These are phyloP conservation scores for Alternaria hordeiaustralica DNA, from an alignment of 2,329 filamentous ascomycete species.

Conservation along the genomic window DNA sequence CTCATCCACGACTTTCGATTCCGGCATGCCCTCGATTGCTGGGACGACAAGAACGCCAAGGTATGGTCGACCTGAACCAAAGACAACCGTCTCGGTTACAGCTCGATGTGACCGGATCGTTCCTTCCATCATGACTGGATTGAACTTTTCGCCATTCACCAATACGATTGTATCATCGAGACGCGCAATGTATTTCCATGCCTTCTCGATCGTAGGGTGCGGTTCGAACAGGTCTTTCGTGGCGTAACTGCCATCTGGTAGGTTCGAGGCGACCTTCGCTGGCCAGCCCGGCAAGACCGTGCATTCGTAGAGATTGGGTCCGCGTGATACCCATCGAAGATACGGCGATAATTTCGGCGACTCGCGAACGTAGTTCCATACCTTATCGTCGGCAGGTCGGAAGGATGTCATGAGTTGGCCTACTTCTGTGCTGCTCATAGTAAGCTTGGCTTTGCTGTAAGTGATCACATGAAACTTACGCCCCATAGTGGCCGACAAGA, in stretches of 20 bases:
- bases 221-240: constrained; percentile 55
- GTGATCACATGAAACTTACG: constrained; percentile 41
- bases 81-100: constrained; percentile 64
- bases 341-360: constrained; percentile 51
- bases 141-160: constrained; percentile 59
- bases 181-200: constrained; percentile 56
- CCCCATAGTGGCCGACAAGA: constrained; percentile 64
- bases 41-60: constrained; percentile 64
- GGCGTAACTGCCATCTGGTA: constrained; percentile 26
- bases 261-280: constrained; percentile 39
- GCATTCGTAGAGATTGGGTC: constrained; percentile 50
- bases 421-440: constrained; percentile 60
- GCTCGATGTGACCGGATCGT: constrained; percentile 59
- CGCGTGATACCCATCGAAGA: constrained; percentile 49
- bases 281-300: constrained; percentile 47
- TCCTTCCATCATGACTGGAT: constrained; percentile 60
- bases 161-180: constrained; percentile 57
- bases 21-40: neutral
- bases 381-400: constrained; percentile 59
- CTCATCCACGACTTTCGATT: constrained; percentile 42
- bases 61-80: constrained; percentile 60
- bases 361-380: constrained; percentile 66
- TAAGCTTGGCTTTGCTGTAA: neutral
- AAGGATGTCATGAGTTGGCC: constrained; percentile 70
- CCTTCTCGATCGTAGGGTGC: constrained; percentile 52